Evolutionary conservation across 2,329 filamentous ascomycete species (phyloP).

Genomic region (Lithohypha guttulata): DNA sequence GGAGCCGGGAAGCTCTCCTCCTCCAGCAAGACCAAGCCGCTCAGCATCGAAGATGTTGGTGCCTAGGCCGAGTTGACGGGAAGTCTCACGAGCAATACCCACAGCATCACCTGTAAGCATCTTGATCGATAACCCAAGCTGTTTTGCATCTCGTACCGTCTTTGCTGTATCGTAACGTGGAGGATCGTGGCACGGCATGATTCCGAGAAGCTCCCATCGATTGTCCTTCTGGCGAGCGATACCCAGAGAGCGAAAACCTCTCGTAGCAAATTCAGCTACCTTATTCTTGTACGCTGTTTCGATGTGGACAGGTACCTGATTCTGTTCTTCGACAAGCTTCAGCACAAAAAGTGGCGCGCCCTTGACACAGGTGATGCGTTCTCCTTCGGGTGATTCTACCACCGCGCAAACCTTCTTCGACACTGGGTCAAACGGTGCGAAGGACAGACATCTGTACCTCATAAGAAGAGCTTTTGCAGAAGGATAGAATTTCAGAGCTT

Average conservation of each 20-base stretch:
- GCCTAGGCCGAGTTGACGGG: constrained; percentile 78
- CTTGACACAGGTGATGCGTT: constrained; percentile 81
- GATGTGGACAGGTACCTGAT: constrained; percentile 63
- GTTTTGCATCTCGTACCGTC: constrained; percentile 83
- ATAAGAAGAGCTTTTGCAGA: constrained; percentile 67
- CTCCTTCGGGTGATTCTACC: constrained; percentile 71
- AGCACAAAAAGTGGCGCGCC: constrained; percentile 80
- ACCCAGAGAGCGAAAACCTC: constrained; percentile 89
- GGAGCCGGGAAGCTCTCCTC: constrained; percentile 84
- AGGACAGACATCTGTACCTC: constrained; percentile 76
- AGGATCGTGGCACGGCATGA: constrained; percentile 89
- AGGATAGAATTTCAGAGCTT: constrained; percentile 71
- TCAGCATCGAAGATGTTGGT: constrained; percentile 93
- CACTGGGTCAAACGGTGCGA: constrained; percentile 82
- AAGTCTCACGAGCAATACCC: constrained; percentile 85
- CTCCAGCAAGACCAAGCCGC: constrained; percentile 74
- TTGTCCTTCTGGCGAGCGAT: constrained; percentile 81
- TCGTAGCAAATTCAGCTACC: constrained; percentile 79
- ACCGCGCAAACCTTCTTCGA: constrained; percentile 85
- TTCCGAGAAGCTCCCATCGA: constrained; percentile 83
- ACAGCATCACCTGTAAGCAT: constrained; percentile 94
- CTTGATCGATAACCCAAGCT: constrained; percentile 80
- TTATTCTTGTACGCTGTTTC: constrained; percentile 84
- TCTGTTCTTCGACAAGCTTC: constrained; percentile 77
- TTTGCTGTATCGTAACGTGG: constrained; percentile 83